phyloP scores from a whole-genome alignment of 768 basidiomycete species.

The Tulasnella sp. region DNA sequence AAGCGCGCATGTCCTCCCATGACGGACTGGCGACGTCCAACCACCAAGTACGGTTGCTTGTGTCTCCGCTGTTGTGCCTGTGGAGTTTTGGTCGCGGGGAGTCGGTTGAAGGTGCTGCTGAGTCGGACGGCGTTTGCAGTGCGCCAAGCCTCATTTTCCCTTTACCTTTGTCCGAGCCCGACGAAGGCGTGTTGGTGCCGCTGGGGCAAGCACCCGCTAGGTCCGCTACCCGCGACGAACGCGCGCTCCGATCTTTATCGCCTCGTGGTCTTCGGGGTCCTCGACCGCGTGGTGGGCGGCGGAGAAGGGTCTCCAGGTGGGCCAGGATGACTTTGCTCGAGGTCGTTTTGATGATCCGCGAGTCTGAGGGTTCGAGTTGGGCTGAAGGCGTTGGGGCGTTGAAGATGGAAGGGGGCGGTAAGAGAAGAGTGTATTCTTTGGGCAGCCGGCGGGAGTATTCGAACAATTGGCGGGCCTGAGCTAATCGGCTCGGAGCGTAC shows the following conservation, averaged over 20 bases:
- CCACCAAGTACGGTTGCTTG: constrained; percentile 68
- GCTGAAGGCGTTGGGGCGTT: neutral
- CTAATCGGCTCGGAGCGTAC: constrained; percentile 60
- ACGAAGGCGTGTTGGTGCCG: constrained; percentile 31
- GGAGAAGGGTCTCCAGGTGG: constrained; percentile 54
- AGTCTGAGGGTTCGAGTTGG: constrained; percentile 35
- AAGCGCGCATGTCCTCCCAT: constrained; percentile 82
- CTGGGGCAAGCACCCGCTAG: neutral
- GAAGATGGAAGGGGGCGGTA: constrained; percentile 49
- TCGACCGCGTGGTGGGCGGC: constrained; percentile 11
- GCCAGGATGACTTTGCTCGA: constrained; percentile 55
- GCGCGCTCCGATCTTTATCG: constrained; percentile 21
- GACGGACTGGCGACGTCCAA: constrained; percentile 85
- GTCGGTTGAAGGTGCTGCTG: neutral
- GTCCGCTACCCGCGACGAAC: constrained; percentile 1
- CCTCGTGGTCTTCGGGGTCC: constrained; percentile 28
- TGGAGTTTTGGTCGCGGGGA: neutral
- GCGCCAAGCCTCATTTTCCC: constrained; percentile 12
- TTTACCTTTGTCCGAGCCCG: constrained; percentile 52
- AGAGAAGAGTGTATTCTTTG: constrained; percentile 66
- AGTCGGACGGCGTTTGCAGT: neutral
- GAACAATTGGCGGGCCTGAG: constrained; percentile 55
- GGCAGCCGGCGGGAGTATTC: constrained; percentile 62
- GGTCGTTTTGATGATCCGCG: constrained; percentile 48
- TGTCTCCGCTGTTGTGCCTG: constrained; percentile 35